Conservation (phyloP, 2,329 filamentous ascomycete genomes). For the Colletotrichum sp. region DNA sequence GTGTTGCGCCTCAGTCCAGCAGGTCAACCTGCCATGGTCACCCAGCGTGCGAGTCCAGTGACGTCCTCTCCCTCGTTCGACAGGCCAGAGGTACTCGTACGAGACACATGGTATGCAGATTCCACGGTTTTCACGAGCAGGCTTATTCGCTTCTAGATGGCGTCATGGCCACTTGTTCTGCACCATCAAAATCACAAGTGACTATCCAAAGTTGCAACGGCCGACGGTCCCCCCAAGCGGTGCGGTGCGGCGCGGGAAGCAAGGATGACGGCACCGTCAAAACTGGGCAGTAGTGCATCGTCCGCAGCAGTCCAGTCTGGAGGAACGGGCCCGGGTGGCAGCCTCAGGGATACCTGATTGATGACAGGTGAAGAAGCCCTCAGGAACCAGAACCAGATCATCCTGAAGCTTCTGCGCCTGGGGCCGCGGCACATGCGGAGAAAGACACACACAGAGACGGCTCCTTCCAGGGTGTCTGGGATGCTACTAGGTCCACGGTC, state of each 20-base stretch:
- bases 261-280: slow-evolving; percentile 19
- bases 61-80: not conserved
- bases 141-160: not conserved
- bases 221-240: slow-evolving; percentile 10
- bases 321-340: not conserved
- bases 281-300: not conserved
- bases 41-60: not conserved
- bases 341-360: not conserved
- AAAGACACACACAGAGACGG: not conserved
- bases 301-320: not conserved
- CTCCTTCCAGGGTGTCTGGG: not conserved
- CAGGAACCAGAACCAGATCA: not conserved
- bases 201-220: slow-evolving; percentile 9
- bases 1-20: not conserved
- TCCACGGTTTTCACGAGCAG: not conserved
- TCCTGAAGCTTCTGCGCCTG: not conserved
- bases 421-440: not conserved
- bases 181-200: not conserved
- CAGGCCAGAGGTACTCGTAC: not conserved
- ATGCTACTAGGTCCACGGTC: not conserved
- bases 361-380: not conserved
- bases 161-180: not conserved
- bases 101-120: not conserved
- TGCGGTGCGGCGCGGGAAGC: slow-evolving; percentile 21
- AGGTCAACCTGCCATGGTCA: not conserved